These are phyloP conservation scores for Arxiozyma telluris DNA, from an alignment of 1,139 yeast genomes.

Conservation along the genomic window DNA sequence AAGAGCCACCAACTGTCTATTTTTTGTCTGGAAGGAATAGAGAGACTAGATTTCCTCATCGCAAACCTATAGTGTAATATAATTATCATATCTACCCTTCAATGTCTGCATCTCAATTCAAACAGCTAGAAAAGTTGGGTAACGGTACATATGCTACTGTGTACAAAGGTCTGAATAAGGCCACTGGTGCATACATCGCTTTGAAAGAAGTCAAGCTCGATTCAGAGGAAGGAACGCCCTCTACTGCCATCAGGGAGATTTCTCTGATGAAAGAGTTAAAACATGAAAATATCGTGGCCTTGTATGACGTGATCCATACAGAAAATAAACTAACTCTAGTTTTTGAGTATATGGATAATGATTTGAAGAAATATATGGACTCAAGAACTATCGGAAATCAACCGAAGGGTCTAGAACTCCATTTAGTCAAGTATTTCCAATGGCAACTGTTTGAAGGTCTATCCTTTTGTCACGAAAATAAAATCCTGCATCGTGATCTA, in stretches of 20 bases:
- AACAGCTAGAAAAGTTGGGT: slow-evolving; percentile 75
- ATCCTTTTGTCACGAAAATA: slow-evolving; percentile 88
- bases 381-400: slow-evolving; percentile 31
- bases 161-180: slow-evolving; percentile 86
- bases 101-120: slow-evolving; percentile 23
- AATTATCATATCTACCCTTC: not conserved
- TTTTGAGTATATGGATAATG: slow-evolving; percentile 90
- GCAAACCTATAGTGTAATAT: not conserved
- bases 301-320: slow-evolving; percentile 93
- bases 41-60: not conserved
- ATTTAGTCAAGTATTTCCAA: slow-evolving; percentile 84
- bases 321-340: slow-evolving; percentile 91
- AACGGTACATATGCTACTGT: slow-evolving; percentile 99
- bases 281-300: slow-evolving; percentile 86
- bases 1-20: too few species aligned
- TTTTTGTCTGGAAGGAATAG: too few species aligned
- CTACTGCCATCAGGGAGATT: slow-evolving; percentile 94
- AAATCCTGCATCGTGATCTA: slow-evolving; percentile 89
- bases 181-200: slow-evolving; percentile 90
- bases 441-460: slow-evolving; percentile 86
- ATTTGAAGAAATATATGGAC: slow-evolving; percentile 91
- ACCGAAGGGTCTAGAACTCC: slow-evolving; percentile 41
- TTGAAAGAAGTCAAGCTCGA: slow-evolving; percentile 89
- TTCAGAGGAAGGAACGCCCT: slow-evolving; percentile 96
- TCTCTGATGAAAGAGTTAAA: slow-evolving; percentile 93